Base-by-base conservation (phyloP, 228 moss, liverwort and hornwort species). In the Sphagnum fallax region DNA sequence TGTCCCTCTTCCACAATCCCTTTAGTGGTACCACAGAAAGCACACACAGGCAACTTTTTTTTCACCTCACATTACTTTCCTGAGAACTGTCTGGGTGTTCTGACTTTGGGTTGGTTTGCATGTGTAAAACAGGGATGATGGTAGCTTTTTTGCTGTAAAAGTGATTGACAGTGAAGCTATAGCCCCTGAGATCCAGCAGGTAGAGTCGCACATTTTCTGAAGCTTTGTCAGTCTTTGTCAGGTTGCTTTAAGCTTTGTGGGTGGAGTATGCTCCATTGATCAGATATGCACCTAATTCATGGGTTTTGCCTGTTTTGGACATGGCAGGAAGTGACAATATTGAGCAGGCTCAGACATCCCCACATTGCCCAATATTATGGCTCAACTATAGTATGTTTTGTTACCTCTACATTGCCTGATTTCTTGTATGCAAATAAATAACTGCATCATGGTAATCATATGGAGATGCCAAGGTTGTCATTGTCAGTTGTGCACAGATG, bases 101-200 rank as follows among this genome's bases (percentile, higher is more conserved):
- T 5, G 47, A 15, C 53, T 69, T 14, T 60, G 52, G 32, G 5
- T 48, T 63, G 53, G 16, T 58, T 50, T 75, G 70, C 48, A 55
- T 51, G 52, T 18, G 59, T 68, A 47, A 32, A 16, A 47, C 72
- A 95, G 92, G 80, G 92, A 95, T 47, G 90, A 90, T 77, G 92
- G 95, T 71, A 92, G 89, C 76, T 93, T 95, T 63, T 92, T 95
- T 69, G 95, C 95, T 61, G 90, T 95, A 65, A 95, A 95, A 84
- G 79, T 95, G 65, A 89, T 92, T 52, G 87, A 83, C 52, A 81
- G 78, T 77, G 92, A 92, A 71, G 82, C 77, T 63, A 84, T 84
- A 48, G 76, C 89, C 74, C 79, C 92, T 65, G 95, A 92, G 68
- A 90, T 92, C 53, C 92, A 90, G 52, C 90, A 92, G 92, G 95